Evolutionary conservation across 371 early-diverging fungal genomes (phyloP).

Genomic region (Rhizopus stolonifer): DNA sequence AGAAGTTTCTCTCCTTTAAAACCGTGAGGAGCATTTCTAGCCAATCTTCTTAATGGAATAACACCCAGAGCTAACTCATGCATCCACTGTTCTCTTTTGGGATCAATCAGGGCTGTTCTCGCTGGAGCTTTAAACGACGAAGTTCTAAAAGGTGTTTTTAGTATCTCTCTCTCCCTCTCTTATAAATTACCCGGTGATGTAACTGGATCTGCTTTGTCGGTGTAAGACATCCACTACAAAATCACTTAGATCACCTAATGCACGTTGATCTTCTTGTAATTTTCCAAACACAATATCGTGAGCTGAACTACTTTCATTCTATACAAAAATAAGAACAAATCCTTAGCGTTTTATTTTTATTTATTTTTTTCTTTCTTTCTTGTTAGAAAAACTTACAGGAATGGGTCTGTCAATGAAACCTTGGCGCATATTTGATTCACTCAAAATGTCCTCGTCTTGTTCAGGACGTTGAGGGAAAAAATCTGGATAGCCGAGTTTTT

Average conservation of each 20-base stretch:
- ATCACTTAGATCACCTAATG: conserved; percentile 50
- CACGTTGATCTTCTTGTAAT: conserved; percentile 51
- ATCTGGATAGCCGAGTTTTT: conserved; percentile 66
- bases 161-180: too few species aligned
- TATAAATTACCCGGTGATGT: conserved; percentile 48
- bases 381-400: conserved; percentile 24
- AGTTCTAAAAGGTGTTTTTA: conserved; percentile 26
- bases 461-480: conserved; percentile 62
- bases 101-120: conserved; percentile 54
- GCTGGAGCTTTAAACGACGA: conserved; percentile 59
- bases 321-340: too few species aligned
- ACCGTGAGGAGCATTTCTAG: conserved; percentile 62
- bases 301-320: conserved; percentile 53
- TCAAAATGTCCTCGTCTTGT: conserved; percentile 66
- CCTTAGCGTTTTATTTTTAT: too few species aligned
- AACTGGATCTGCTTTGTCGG: conserved; percentile 49
- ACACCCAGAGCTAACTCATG: conserved; percentile 55
- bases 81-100: conserved; percentile 63
- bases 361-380: neutral
- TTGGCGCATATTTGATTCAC: conserved; percentile 67
- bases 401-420: conserved; percentile 66
- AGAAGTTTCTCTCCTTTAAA: conserved; percentile 67
- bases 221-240: conserved; percentile 64
- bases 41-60: conserved; percentile 56
- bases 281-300: conserved; percentile 53